Evolutionary conservation across 2,329 filamentous ascomycete genomes (phyloP), one percentile per base, ranked within the genome.

Genomic region (Teratosphaeria viscida): DNA sequence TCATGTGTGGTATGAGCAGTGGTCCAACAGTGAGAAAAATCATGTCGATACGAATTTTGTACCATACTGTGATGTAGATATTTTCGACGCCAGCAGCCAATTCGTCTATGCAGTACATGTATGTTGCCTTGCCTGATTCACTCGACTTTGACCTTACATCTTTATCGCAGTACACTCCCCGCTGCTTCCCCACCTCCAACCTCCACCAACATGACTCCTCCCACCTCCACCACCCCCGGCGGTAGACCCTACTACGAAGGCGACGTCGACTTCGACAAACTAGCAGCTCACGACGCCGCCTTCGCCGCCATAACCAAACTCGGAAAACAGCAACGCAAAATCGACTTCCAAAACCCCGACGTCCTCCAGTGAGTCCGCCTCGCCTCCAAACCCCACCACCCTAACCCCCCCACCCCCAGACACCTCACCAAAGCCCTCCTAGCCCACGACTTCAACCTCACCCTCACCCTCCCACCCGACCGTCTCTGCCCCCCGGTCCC

Each of bases 401-500:
- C 39, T 29, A 49, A 57, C 53, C 16, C 19, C 3, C 52, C 37
- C 47, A 23, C 29, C 12, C 29, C 12, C 23, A 83, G 82, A 66
- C 76, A 81, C 66, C 78, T 97, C 55, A 95, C 92, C 11, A 91
- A 88, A 69, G 86, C 86, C 19, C 79, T 96, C 1, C 78, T 97
- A 19, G 83, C 82, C 61, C 75, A 82, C 14, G 87, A 96, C 72
- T 97, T 96, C 72, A 81, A 79, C 12, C 74, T 97, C 8, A 69
- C 77, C 0, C 26, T 96, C 14, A 79, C 86, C 5, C 78, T 97
- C 1, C 91, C 91, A 0, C 75, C 82, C 29, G 85, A 96, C 72
- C 81, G 92, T 26, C 79, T 99, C 0, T 97, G 92, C 70, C 94
- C 92, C 12, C 90, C 92, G 1, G 88, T 95, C 71, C 71, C 71